These are phyloP conservation scores for Rhododendron williamsianum DNA, from an alignment of 148 eudicot species.

Conservation along the genomic window DNA sequence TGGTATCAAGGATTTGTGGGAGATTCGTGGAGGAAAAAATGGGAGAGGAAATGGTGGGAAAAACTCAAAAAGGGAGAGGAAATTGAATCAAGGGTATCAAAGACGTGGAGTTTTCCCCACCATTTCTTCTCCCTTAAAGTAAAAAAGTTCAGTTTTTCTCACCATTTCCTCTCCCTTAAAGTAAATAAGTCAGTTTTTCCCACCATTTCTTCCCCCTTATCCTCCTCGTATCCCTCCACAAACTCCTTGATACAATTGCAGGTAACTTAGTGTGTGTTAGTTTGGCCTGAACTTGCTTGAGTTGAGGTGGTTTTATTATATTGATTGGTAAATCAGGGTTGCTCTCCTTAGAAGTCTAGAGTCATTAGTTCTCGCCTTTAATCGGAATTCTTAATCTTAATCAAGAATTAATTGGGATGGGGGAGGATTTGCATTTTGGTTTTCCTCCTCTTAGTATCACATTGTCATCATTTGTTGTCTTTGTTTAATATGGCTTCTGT, in stretches of 20 bases:
- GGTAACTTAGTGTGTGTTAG: neutral
- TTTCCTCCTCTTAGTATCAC: neutral
- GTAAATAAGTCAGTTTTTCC: neutral
- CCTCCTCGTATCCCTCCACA: neutral
- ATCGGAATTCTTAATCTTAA: neutral
- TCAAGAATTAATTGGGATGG: neutral
- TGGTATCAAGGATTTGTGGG: neutral
- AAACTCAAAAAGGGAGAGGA: neutral
- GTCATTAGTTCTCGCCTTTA: neutral
- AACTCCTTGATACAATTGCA: neutral
- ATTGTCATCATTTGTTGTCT: neutral
- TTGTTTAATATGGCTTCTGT: neutral
- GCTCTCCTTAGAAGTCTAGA: neutral
- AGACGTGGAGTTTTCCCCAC: neutral
- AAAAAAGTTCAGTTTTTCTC: neutral
- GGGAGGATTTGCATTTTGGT: neutral
- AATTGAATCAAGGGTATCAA: neutral
- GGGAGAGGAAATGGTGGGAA: neutral
- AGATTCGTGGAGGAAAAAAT: neutral
- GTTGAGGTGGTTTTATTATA: neutral
- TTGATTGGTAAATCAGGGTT: neutral
- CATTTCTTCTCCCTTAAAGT: neutral
- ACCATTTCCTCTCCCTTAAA: neutral
- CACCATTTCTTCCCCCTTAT: neutral
- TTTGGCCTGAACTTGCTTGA: conserved; percentile 2